These are phyloP conservation scores for Trametes maxima DNA, from an alignment of 768 basidiomycete species.

Conservation along the genomic window DNA sequence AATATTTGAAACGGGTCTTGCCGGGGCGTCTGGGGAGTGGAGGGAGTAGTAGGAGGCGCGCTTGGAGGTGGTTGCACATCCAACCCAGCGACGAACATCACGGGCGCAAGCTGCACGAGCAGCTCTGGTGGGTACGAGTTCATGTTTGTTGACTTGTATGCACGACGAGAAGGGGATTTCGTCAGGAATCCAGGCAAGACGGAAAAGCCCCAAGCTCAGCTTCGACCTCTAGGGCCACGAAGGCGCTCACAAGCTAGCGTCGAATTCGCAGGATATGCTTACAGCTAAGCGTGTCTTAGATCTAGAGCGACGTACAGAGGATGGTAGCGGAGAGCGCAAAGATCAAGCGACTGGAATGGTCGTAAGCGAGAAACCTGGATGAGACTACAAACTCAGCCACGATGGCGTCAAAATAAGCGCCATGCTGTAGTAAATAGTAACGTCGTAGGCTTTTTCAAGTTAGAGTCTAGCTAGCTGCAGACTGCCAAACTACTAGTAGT, in stretches of 20 bases:
- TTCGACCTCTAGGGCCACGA: too few relatives aligned
- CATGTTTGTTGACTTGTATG: conserved; percentile 47
- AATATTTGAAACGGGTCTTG: conserved; percentile 69
- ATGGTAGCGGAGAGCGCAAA: too few relatives aligned
- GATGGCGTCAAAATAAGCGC: conserved; percentile 67
- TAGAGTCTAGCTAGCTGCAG: too few relatives aligned
- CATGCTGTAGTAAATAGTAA: conserved; percentile 57
- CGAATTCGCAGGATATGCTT: too few relatives aligned
- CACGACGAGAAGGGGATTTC: not conserved
- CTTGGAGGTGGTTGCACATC: conserved; percentile 36
- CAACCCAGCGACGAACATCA: conserved; percentile 94
- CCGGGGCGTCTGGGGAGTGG: conserved; percentile 28
- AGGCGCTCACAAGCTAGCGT: too few relatives aligned
- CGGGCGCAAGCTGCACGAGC: conserved; percentile 83
- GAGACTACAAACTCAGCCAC: conserved; percentile 86
- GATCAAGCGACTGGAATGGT: too few relatives aligned
- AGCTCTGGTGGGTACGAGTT: conserved; percentile 93
- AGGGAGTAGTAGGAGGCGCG: conserved; percentile 27
- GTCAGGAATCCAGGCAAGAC: not conserved
- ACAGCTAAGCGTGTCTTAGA: conserved; percentile 77
- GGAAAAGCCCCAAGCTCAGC: too few relatives aligned
- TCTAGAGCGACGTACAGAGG: too few relatives aligned
- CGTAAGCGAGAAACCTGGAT: conserved; percentile 71
- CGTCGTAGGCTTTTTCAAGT: too few relatives aligned
- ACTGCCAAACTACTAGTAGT: too few relatives aligned